phyloP scores from a whole-genome alignment of 208 protist species.

The Crithidia mellificae region DNA sequence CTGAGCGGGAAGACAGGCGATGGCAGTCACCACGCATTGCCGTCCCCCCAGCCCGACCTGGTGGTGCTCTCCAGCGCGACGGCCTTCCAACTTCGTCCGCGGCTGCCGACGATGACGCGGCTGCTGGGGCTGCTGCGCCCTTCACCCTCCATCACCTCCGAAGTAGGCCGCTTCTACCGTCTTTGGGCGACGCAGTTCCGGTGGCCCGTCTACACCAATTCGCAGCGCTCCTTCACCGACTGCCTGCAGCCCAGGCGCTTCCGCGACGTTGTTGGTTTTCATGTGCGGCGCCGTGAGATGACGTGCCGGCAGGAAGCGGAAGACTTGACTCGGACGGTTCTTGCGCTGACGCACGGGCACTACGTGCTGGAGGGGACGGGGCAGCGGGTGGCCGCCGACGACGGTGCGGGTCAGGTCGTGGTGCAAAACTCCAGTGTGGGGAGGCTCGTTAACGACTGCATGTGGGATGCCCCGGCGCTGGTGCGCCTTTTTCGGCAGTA shows the following conservation, averaged over 20 bases:
- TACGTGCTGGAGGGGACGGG: conserved; percentile 19
- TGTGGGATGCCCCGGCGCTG: conserved; percentile 13
- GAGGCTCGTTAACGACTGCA: conserved; percentile 19
- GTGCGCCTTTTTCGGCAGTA: conserved; percentile 17
- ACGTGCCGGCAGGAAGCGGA: conserved; percentile 22
- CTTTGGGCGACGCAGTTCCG: conserved; percentile 9
- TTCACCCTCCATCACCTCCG: conserved; percentile 13
- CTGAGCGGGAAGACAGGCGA: background rate
- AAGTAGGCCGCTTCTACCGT: conserved; percentile 26
- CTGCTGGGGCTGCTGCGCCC: conserved; percentile 24
- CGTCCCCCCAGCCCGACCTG: background rate
- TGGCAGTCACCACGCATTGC: background rate
- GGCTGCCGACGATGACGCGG: conserved; percentile 19
- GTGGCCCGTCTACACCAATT: conserved; percentile 14
- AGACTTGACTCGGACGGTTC: conserved; percentile 7
- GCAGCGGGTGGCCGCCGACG: background rate
- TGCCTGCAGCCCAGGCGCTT: conserved; percentile 20
- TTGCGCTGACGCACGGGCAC: conserved; percentile 1
- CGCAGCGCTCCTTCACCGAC: conserved; percentile 4
- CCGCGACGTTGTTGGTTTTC: conserved; percentile 4
- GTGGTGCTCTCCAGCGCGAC: conserved; percentile 23
- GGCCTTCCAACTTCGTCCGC: conserved; percentile 17
- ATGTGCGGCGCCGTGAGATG: conserved; percentile 18
- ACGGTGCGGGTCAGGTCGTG: background rate
- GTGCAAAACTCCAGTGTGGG: background rate